Percentiles rank a stretch among this genome's conserved stretches.
These are phyloP conservation scores for Nicotiana sylvestris DNA, from an alignment of 257 asterid genomes.

Conservation along the genomic window DNA sequence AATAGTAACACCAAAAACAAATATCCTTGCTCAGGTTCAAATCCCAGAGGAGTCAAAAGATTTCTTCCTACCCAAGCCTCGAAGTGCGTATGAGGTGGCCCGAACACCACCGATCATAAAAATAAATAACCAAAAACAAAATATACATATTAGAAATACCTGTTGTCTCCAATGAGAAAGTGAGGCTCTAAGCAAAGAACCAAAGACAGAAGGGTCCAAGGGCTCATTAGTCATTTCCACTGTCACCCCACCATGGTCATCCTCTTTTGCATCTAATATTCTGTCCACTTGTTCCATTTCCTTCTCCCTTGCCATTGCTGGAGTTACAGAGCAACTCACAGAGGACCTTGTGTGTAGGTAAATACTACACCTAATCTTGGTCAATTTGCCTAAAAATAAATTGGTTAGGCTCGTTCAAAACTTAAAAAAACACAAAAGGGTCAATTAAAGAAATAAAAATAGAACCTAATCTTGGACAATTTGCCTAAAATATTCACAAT, in stretches of 20 bases:
- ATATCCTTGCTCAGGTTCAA: too few relatives aligned
- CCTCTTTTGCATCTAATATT: slow-evolving; percentile 51
- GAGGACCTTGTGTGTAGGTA: slow-evolving; percentile 29
- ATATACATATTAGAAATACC: slow-evolving; percentile 28
- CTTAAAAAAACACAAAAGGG: background rate
- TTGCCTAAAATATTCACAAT: background rate
- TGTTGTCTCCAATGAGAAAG: slow-evolving; percentile 67
- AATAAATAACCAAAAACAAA: background rate
- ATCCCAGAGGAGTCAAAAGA: background rate
- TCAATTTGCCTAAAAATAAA: slow-evolving; percentile 27
- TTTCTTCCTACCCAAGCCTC: background rate
- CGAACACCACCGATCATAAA: background rate
- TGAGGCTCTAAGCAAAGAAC: slow-evolving; percentile 64
- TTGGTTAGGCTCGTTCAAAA: background rate
- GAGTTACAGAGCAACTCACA: slow-evolving; percentile 43
- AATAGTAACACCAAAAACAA: background rate
- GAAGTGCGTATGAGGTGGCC: background rate
- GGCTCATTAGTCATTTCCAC: slow-evolving; percentile 73
- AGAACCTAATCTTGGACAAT: background rate
- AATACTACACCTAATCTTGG: slow-evolving; percentile 24
- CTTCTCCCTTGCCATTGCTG: slow-evolving; percentile 28
- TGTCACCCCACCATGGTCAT: slow-evolving; percentile 68
- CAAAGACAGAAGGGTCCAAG: slow-evolving; percentile 53
- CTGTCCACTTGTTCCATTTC: slow-evolving; percentile 43
- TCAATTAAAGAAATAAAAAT: background rate